These are phyloP conservation scores for Dujonia santamariae DNA, from an alignment of 1,139 yeast genomes.

Conservation along the genomic window DNA sequence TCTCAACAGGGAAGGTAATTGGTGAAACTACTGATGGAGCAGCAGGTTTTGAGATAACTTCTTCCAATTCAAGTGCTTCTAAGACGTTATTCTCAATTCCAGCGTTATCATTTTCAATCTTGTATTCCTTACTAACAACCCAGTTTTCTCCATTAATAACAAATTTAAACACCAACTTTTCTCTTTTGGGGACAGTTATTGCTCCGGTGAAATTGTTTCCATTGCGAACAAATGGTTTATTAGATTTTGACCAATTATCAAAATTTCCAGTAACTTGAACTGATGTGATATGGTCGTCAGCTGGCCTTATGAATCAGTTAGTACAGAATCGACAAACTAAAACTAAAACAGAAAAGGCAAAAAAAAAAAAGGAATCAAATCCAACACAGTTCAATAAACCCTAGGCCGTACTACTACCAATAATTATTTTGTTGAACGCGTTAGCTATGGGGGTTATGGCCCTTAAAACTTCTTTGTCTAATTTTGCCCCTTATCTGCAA, in stretches of 20 bases:
- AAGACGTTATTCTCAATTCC: conserved; percentile 40
- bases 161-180: conserved; percentile 33
- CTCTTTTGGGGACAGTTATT: conserved; percentile 19
- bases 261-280: conserved; percentile 43
- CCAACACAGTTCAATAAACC: neutral
- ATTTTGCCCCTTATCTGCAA: neutral
- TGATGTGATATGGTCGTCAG: conserved; percentile 14
- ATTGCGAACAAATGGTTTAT: conserved; percentile 14
- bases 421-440: neutral
- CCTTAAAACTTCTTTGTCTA: neutral
- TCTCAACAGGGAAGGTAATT: conserved; percentile 2
- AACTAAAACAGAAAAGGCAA: conserved; percentile 1
- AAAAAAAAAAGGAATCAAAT: neutral
- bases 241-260: conserved; percentile 35
- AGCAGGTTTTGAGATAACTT: conserved; percentile 5
- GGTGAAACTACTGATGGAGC: conserved; percentile 5
- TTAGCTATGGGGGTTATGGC: conserved; percentile 1
- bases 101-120: conserved; percentile 26
- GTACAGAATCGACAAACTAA: conserved; percentile 4
- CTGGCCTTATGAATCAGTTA: conserved; percentile 12
- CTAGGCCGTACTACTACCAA: neutral
- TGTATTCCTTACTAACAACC: conserved; percentile 26
- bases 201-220: conserved; percentile 13
- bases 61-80: conserved; percentile 24
- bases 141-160: conserved; percentile 34